Evolutionary conservation across 305 asterid species (phyloP).

Genomic region (Rubia occidens): DNA sequence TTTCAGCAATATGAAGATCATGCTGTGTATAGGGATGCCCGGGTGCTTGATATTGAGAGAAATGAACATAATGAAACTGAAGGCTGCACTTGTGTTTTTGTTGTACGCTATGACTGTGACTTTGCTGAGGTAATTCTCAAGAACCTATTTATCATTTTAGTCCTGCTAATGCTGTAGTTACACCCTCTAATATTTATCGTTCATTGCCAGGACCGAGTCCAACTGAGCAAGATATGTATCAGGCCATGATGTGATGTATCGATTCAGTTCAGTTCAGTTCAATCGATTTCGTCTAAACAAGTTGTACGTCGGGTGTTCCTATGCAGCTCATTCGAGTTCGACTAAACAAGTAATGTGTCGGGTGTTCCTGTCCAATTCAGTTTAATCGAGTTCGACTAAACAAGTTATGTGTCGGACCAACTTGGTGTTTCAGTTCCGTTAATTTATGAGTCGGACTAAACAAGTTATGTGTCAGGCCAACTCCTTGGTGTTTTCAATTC

Average conservation of each 20-base stretch:
- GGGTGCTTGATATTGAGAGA: conserved; percentile 42
- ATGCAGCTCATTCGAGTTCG: no score
- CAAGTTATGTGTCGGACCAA: no score
- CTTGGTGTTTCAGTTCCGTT: no score
- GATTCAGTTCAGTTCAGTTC: background rate
- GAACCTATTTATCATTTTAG: background rate
- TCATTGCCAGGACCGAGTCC: conserved; percentile 14
- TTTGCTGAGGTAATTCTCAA: conserved; percentile 35
- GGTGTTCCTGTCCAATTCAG: no score
- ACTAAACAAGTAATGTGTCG: no score
- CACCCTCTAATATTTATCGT: background rate
- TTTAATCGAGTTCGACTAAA: no score
- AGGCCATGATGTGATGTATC: conserved; percentile 8
- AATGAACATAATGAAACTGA: conserved; percentile 27
- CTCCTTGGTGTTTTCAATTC: no score
- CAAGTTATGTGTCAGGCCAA: no score
- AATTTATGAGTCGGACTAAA: no score
- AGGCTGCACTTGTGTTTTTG: conserved; percentile 54
- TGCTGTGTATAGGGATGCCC: conserved; percentile 59
- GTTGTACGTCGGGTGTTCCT: background rate
- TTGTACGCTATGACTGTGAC: conserved; percentile 55
- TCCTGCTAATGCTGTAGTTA: background rate
- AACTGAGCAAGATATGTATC: conserved; percentile 4
- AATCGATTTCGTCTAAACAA: background rate
- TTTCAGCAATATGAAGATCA: conserved; percentile 42